Evolutionary conservation across 192 early-diverging fungal genomes (phyloP).

Genomic region (Coemansia sp.): DNA sequence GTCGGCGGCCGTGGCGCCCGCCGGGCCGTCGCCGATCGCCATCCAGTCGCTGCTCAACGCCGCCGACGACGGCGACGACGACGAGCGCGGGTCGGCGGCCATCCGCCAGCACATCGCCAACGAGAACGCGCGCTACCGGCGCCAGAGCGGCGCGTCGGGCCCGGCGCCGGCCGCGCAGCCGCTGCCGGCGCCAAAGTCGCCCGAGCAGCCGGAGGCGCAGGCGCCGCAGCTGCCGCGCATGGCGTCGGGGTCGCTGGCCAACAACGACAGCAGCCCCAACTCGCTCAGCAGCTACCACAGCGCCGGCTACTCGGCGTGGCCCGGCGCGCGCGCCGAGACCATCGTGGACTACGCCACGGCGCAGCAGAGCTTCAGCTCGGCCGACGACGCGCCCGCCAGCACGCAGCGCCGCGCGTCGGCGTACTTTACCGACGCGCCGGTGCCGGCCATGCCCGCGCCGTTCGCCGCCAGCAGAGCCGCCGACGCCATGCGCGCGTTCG

Average conservation of each 20-base stretch:
- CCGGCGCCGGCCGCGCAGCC: constrained; percentile 11
- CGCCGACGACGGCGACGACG: constrained; percentile 6
- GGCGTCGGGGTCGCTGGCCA: constrained; percentile 8
- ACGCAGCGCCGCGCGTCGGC: background rate
- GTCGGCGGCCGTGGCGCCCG: background rate
- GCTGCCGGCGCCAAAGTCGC: background rate
- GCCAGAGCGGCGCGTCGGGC: constrained; percentile 24
- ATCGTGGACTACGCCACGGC: constrained; percentile 48
- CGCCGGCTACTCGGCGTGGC: constrained; percentile 41
- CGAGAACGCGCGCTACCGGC: constrained; percentile 44
- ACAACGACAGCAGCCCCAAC: constrained; percentile 35
- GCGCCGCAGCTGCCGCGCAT: background rate
- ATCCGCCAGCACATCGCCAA: constrained; percentile 44
- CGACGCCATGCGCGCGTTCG: constrained; percentile 7
- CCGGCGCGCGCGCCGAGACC: constrained; percentile 39
- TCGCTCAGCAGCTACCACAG: constrained; percentile 51
- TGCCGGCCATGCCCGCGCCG: constrained; percentile 22
- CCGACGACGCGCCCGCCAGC: constrained; percentile 16
- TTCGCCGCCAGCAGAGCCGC: constrained; percentile 2
- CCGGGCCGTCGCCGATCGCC: constrained; percentile 22
- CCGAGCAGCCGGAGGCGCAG: background rate
- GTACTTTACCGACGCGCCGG: constrained; percentile 15
- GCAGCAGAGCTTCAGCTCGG: constrained; percentile 47
- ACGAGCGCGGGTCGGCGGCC: constrained; percentile 9
- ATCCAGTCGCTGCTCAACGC: constrained; percentile 47